phyloP scores from a whole-genome alignment of 2,329 filamentous ascomycete genomes.

The Colletotrichum brevisporum region DNA sequence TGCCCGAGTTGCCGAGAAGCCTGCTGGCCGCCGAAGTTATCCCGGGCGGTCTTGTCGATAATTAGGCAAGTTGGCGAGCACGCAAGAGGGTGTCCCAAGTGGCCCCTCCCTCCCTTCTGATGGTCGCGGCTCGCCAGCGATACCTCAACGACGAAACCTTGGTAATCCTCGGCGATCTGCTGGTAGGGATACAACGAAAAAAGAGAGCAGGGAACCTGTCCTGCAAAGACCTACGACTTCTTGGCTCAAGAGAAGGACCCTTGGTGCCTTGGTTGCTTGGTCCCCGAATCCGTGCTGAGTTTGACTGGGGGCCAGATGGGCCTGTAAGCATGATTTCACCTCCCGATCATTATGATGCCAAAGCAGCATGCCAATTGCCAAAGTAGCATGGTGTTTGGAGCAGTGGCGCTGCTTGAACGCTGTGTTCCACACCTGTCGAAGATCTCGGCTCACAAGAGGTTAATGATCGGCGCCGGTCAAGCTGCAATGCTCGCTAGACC shows the following conservation, averaged over 20 bases:
- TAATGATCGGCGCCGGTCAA: conserved; percentile 34
- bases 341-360: conserved; percentile 31
- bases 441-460: conserved; percentile 30
- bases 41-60: no score
- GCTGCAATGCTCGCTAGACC: neutral
- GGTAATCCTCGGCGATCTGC: no score
- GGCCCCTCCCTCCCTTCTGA: no score
- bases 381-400: conserved; percentile 1
- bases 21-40: neutral
- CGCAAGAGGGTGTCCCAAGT: no score
- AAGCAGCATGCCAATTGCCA: neutral
- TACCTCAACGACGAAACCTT: no score
- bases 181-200: no score
- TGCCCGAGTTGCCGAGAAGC: neutral
- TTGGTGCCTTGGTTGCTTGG: neutral
- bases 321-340: conserved; percentile 25
- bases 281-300: no score
- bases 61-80: no score
- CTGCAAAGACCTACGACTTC: no score
- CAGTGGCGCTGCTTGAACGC: conserved; percentile 25
- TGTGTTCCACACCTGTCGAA: conserved; percentile 15
- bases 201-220: no score
- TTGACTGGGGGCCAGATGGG: neutral
- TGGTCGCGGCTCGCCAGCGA: no score
- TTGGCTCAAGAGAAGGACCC: neutral